Evolutionary conservation across 2,329 filamentous ascomycete genomes (phyloP).

Genomic region (Westerdykella aurantiaca): DNA sequence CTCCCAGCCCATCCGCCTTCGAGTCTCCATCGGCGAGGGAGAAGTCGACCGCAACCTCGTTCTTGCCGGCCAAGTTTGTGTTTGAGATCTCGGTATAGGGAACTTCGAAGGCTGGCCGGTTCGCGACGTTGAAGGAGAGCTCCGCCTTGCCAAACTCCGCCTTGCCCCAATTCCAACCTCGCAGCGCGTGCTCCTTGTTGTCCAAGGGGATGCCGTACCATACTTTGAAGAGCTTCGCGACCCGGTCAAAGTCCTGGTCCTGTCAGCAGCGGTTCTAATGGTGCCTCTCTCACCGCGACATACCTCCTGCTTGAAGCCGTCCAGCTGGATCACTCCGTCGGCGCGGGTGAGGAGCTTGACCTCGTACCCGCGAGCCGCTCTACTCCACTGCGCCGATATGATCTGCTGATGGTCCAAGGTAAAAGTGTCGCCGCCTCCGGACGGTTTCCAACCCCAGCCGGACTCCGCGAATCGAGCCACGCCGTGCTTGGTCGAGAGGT

Average conservation of each 20-base stretch:
- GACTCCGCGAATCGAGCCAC: constrained; percentile 94
- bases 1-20: constrained; percentile 66
- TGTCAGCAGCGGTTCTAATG: constrained; percentile 8
- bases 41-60: constrained; percentile 95
- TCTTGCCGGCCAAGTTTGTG: constrained; percentile 94
- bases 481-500: constrained; percentile 85
- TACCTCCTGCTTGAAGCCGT: constrained; percentile 87
- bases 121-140: constrained; percentile 93
- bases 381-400: constrained; percentile 85
- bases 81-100: constrained; percentile 97
- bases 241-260: constrained; percentile 75
- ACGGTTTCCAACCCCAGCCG: constrained; percentile 92
- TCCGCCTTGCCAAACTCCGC: constrained; percentile 94
- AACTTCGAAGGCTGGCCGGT: constrained; percentile 91
- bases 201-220: constrained; percentile 96
- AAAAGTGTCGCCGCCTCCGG: constrained; percentile 81
- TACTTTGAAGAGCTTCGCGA: constrained; percentile 90
- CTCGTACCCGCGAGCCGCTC: constrained; percentile 86
- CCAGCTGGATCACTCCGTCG: constrained; percentile 82
- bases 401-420: constrained; percentile 87
- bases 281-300: constrained; percentile 6
- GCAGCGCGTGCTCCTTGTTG: constrained; percentile 85
- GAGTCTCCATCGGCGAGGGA: constrained; percentile 66
- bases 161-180: constrained; percentile 99
- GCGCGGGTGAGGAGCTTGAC: constrained; percentile 83